Evolutionary conservation across 352 stramenopile species (phyloP), one percentile per base, ranked within the genome.

Genomic region (Pythium utonaiense): DNA sequence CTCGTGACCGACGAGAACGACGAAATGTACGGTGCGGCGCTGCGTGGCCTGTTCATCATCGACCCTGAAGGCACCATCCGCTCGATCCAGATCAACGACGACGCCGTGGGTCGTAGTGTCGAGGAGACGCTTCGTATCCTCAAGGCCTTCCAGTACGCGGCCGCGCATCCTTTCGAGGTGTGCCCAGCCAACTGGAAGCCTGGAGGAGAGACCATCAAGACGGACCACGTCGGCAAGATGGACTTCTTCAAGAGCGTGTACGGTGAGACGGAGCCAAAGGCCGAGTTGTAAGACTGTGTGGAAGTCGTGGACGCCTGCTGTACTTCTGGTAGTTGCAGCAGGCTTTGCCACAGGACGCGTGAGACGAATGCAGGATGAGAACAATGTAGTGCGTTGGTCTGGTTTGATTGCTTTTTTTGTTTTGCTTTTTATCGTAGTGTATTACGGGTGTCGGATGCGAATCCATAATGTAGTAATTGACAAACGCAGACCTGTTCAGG

Each of bases 111-210:
- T 30, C 82, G 86, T 59, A 93, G 78, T 52, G 83, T 95, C 16
- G 81, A 91, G 53, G 82, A 95, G 69, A 91, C 81, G 28, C 65
- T 95, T 47, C 80, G 85, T 36, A 87, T 92, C 48, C 81, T 95
- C 68, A 89, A 95, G 70, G 82, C 83, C 13, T 92, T 93, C 70
- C 84, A 93, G 64, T 95, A 93, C 64, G 49, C 80, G 12, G 78
- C 73, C 16, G 65, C 66, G 33, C 85, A 95, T 66, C 78, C 81
- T 9, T 70, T 89, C 56, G 91, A 98, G 66, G 85, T 91, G 9
- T 95, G 85, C 63, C 83, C 83, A 16, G 85, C 85, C 38, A 93
- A 93, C 77, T 95, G 83, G 85, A 93, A 87, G 68, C 81, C 83
- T 12, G 82, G 83, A 54, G 73, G 71, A 40, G 77, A 92, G 65